A percentile compares a stretch with the other conserved stretches of the same genome.
Evolutionary conservation across 1,284 basidiomycete genomes (phyloP).

Genomic region (Microbotryum intermedium): DNA sequence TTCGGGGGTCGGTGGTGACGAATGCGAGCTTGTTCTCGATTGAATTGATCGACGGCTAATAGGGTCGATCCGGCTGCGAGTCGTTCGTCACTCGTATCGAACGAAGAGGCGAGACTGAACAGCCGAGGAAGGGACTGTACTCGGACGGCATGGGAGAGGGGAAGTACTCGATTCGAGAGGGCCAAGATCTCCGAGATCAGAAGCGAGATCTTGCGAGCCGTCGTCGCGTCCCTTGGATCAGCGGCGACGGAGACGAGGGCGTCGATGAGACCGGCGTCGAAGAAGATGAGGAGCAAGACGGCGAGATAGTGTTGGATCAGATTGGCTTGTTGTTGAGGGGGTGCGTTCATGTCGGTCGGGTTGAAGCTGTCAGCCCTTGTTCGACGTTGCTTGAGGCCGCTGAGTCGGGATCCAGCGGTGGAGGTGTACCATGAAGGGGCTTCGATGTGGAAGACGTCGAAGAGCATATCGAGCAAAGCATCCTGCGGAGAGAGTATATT

Average conservation of each 20-base stretch:
- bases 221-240: constrained; percentile 55
- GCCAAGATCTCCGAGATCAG: constrained; percentile 87
- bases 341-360: constrained; percentile 36
- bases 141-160: constrained; percentile 66
- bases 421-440: constrained; percentile 79
- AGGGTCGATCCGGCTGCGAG: constrained; percentile 78
- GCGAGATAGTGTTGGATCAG: constrained; percentile 89
- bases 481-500: constrained; percentile 50
- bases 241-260: constrained; percentile 67
- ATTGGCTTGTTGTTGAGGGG: constrained; percentile 55
- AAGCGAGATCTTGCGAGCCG: constrained; percentile 78
- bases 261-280: constrained; percentile 81
- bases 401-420: constrained; percentile 53
- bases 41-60: constrained; percentile 81
- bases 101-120: constrained; percentile 71
- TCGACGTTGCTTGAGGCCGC: constrained; percentile 42
- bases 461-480: constrained; percentile 85
- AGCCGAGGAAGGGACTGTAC: constrained; percentile 82
- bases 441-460: constrained; percentile 84
- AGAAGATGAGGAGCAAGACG: constrained; percentile 75
- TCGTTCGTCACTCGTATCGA: constrained; percentile 59
- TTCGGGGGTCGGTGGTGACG: not conserved
- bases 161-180: constrained; percentile 80
- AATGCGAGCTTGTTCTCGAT: constrained; percentile 55
- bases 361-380: not conserved